phyloP scores from a whole-genome alignment of 2,329 filamentous ascomycete genomes.

The Samsoniella hepiali region DNA sequence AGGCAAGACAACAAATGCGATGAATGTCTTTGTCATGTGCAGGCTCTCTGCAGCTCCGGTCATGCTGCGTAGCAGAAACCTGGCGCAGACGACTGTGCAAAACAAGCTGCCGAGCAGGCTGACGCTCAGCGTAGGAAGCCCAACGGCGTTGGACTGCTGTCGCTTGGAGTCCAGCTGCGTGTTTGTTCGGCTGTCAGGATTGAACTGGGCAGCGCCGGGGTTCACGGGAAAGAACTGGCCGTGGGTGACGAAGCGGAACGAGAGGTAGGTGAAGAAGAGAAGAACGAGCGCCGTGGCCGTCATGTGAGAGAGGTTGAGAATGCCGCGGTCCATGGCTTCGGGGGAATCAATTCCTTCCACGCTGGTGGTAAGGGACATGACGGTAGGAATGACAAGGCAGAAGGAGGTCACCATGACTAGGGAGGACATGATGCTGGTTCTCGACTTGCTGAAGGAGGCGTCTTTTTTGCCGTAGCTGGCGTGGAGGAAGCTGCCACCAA shows the following conservation, averaged over 20 bases:
- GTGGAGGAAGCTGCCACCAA: conserved; percentile 21
- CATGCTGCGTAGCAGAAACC: conserved; percentile 14
- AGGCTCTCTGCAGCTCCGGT: background rate
- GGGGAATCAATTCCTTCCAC: conserved; percentile 7
- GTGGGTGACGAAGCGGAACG: conserved; percentile 22
- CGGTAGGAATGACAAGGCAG: conserved; percentile 21
- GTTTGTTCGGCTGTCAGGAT: conserved; percentile 17
- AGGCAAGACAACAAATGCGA: conserved; percentile 13
- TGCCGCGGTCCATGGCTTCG: conserved; percentile 13
- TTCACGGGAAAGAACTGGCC: conserved; percentile 20
- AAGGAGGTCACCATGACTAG: conserved; percentile 22
- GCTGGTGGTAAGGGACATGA: conserved; percentile 18
- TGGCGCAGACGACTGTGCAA: conserved; percentile 6
- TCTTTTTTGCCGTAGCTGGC: conserved; percentile 22
- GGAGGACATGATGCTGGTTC: conserved; percentile 22
- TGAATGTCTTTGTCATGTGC: conserved; percentile 13
- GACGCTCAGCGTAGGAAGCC: background rate
- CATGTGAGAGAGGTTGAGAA: conserved; percentile 20
- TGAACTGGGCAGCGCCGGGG: conserved; percentile 12
- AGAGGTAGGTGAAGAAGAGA: conserved; percentile 21
- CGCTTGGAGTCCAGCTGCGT: conserved; percentile 13
- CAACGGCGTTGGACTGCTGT: background rate
- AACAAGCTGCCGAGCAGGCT: conserved; percentile 6
- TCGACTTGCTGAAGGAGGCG: conserved; percentile 19
- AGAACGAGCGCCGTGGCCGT: conserved; percentile 19